Evolutionary conservation across 2,329 filamentous ascomycete genomes (phyloP), one percentile per base, ranked within the genome.

Genomic region (Myriosclerotinia curreyana): DNA sequence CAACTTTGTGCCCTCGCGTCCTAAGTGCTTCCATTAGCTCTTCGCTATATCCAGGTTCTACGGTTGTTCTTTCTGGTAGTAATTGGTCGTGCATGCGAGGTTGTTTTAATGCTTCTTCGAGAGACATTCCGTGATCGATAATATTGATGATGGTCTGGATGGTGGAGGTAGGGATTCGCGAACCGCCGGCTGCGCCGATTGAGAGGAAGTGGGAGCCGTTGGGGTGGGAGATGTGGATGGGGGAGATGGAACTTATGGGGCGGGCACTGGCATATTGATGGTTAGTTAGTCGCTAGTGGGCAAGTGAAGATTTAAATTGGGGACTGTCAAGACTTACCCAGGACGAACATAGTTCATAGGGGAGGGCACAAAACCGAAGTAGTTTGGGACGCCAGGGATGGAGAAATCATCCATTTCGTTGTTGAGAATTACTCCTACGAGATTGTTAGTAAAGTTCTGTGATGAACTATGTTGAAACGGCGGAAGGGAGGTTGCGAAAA

Each of bases 1-100:
- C 86, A 2, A 95, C 82, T 71, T 91, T 88, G 73, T 95, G 91
- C 0, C 90, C 90, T 59, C 82, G 79, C 1, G 76, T 76, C 60
- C 77, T 76, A 82, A 96, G 82, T 66, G 82, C 88, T 2, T 79
- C 83, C 6, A 86, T 84, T 0, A 86, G 89, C 1, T 70, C 73
- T 67, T 88, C 87, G 69, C 90, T 82, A 69, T 89, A 96, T 0
- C 75, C 75, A 40, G 84, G 85, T 76, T 96, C 92, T 61, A 95
- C 87, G 0, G 78, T 78, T 1, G 87, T 82, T 56, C 77, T 76
- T 70, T 92, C 88, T 0, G 92, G 92, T 61, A 92, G 79, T 12
- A 96, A 79, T 77, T 96, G 92, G 73, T 96, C 91, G 72, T 96
- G 92, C 28, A 96, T 77, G 11, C 92, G 80, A 0, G 89, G 89